Evolutionary conservation across 192 early-diverging fungal species (phyloP), one percentile per base, ranked within the genome.

Genomic region (Backusella liffmaniae): DNA sequence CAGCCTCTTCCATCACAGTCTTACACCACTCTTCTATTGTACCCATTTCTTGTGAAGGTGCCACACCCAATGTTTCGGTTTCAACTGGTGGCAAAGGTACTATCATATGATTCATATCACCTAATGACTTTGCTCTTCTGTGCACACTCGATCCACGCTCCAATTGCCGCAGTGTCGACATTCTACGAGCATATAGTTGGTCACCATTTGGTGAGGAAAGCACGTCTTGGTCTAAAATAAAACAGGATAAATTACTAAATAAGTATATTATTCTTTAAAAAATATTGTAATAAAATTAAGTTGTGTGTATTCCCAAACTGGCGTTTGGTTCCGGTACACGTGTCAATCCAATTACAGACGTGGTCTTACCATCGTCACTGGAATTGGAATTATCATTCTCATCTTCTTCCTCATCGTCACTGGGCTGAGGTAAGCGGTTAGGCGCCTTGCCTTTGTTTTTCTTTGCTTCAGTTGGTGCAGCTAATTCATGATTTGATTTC

Each of bases 391-490:
- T 76, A 62, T 62, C 23, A 29, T 74, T 67, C 9, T 77, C 80
- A n/a, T 80, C 74, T 36, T 74, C 72, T 26, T 36, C 49, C 46
- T 76, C 79, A 49, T 73, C 74, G 36, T 77, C 78, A 53, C 74
- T 76, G 5, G 78, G 44, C 30, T 77, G 56, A 26, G 69, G 69
- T 56, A 32, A 26, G 15, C 32, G 75, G 35, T 15, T 36, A 16
- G 66, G 30, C 7, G 4, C 37, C n/a, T 77, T 65, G 42, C 59
- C 70, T 67, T 66, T 49, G 16, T 49, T n/a, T 49, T n/a, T 49
- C 46, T 49, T 67, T 71, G 66, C 15, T 62, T 59, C 56, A 46
- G 29, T 49, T 15, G 70, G 30, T 9, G 12, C 21, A 0, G 21
- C 7, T 49, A 18, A 29, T 29, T 62, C 56, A 62, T 29, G 26